phyloP scores from a whole-genome alignment of 1,284 basidiomycete species.

The Neonothopanus nambi region DNA sequence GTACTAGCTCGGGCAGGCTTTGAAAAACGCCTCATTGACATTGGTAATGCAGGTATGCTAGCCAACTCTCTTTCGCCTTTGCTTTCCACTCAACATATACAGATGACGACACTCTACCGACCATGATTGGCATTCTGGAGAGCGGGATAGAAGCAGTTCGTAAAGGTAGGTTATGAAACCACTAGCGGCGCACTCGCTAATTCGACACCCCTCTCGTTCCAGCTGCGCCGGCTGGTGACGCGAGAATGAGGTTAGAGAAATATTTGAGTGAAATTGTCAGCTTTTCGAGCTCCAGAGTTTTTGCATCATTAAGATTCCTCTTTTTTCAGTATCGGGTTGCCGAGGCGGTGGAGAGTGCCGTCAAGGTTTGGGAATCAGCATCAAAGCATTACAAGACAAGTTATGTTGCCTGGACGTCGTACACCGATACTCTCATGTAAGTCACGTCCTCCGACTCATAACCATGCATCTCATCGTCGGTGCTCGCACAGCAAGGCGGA shows the following conservation, averaged over 20 bases:
- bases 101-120: slow-evolving; percentile 52
- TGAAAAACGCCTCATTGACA: slow-evolving; percentile 56
- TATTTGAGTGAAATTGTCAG: slow-evolving; percentile 74
- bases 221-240: slow-evolving; percentile 52
- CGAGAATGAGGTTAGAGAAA: slow-evolving; percentile 76
- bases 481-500: slow-evolving; percentile 45
- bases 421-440: slow-evolving; percentile 68
- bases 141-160: slow-evolving; percentile 61
- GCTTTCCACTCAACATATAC: slow-evolving; percentile 8
- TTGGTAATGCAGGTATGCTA: slow-evolving; percentile 42
- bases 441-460: slow-evolving; percentile 24
- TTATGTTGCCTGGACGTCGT: slow-evolving; percentile 69
- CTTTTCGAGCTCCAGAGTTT: slow-evolving; percentile 16
- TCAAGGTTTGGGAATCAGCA: slow-evolving; percentile 63
- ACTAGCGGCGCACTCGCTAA: neutral
- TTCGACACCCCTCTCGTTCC: slow-evolving; percentile 9
- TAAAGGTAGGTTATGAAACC: slow-evolving; percentile 39
- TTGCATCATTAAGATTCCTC: slow-evolving; percentile 5
- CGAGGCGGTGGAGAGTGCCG: slow-evolving; percentile 51
- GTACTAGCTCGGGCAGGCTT: slow-evolving; percentile 68
- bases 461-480: neutral
- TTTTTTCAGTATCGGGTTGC: slow-evolving; percentile 45
- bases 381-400: slow-evolving; percentile 67
- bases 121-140: slow-evolving; percentile 55
- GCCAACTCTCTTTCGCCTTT: slow-evolving; percentile 5